Evolutionary conservation across 768 basidiomycete genomes (phyloP), one percentile per base, ranked within the genome.

Genomic region (Rhizopogon salebrosus): DNA sequence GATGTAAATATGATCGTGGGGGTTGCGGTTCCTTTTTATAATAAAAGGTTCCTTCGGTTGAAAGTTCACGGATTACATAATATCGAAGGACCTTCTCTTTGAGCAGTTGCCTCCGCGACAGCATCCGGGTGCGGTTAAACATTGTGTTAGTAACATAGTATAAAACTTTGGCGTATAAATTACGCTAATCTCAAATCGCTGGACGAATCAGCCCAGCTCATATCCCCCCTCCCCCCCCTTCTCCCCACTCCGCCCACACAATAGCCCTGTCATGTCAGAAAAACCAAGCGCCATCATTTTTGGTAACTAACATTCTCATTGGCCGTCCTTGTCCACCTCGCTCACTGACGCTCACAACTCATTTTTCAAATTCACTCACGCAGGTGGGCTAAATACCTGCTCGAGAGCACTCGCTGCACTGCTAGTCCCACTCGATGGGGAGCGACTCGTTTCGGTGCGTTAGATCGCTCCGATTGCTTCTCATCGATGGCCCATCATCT

Each of bases 381-480:
- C 58, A 92, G 91, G 91, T 57, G 91, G 91, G 49, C 70, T 92
- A 58, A 91, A 90, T 72, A 89, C 87, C 50, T 87, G 75, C 65
- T 83, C 91, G 8, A 80, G 90, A 48, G 76, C 84, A 45, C 79
- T 93, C 49, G 85, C 86, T 35, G 72, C 78, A 48, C 69, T 77
- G 37, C 78, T 93, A 13, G 81, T 89, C 35, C 88, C 89, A 2
- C 61, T 80, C 6, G 73, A 84, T 31, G 87, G 84, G 35, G 82
- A 84, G 54, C 70, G 83, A 24, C 74, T 89, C 23, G 90, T 91
- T 49, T 83, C 85, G 48, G 90, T 92, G 65, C 49, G 85, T 70
- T 22, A 48, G 40, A 52, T 36, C 37, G 34, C 41, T 36, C 43
- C 53, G 41, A 52, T 52, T 20, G 8, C 24, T 43, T 37, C 49